Evolutionary conservation across 208 protist species (phyloP).

Genomic region (Herpetomonas samuelpessoai): DNA sequence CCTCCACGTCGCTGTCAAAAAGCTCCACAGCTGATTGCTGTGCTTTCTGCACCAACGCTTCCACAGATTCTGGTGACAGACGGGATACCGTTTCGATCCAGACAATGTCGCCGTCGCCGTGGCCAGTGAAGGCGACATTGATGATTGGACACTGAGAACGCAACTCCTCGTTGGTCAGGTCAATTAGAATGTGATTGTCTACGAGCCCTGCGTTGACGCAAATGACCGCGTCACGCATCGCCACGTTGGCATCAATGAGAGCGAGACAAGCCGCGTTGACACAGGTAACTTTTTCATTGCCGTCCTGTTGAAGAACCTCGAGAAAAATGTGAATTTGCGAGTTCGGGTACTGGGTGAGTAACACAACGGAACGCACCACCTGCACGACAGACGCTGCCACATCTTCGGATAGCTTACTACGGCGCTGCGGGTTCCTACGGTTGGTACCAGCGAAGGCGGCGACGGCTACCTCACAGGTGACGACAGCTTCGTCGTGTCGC

Average conservation of each 20-base stretch:
- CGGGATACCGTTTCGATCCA: conserved; percentile 79
- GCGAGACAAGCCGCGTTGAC: conserved; percentile 89
- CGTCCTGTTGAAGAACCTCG: conserved; percentile 79
- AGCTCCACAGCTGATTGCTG: conserved; percentile 37
- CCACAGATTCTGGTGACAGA: conserved; percentile 46
- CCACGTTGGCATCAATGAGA: conserved; percentile 77
- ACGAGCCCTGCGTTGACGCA: conserved; percentile 64
- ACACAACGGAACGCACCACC: conserved; percentile 67
- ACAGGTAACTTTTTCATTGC: conserved; percentile 74
- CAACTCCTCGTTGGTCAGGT: conserved; percentile 76
- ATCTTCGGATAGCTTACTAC: conserved; percentile 66
- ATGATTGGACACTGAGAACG: conserved; percentile 70
- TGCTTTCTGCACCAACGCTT: conserved; percentile 47
- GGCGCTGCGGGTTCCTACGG: conserved; percentile 58
- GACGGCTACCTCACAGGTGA: conserved; percentile 81
- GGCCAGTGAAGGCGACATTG: conserved; percentile 56
- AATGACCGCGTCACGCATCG: conserved; percentile 78
- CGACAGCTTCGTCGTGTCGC: conserved; percentile 54
- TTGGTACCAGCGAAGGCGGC: conserved; percentile 73
- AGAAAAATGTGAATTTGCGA: conserved; percentile 88
- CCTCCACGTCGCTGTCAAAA: conserved; percentile 40
- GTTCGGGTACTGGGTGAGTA: conserved; percentile 80
- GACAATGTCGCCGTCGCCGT: conserved; percentile 64
- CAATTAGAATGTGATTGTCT: conserved; percentile 62
- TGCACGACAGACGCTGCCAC: conserved; percentile 68